Percentiles rank a stretch among this genome's conserved stretches.
These are phyloP conservation scores for Sporothrix variecibatus DNA, from an alignment of 2,329 filamentous ascomycete species.

Conservation along the genomic window DNA sequence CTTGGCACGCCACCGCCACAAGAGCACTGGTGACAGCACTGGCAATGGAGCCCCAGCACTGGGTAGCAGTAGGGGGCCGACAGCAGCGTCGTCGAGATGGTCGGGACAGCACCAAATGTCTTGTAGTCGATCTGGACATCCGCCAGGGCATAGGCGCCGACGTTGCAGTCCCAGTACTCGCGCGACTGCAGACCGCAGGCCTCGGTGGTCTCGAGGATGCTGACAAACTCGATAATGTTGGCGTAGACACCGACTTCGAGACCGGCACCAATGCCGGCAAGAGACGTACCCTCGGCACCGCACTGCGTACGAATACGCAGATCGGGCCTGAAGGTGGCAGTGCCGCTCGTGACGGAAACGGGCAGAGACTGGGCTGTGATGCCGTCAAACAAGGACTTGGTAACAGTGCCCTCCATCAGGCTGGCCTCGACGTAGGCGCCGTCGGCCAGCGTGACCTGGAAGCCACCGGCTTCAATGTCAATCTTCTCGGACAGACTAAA, in stretches of 20 bases:
- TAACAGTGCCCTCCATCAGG: slow-evolving; percentile 47
- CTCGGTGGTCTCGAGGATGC: slow-evolving; percentile 42
- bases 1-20: background rate
- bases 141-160: slow-evolving; percentile 42
- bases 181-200: slow-evolving; percentile 41
- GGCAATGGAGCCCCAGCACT: slow-evolving; percentile 37
- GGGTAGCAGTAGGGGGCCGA: slow-evolving; percentile 42
- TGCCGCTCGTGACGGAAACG: slow-evolving; percentile 50
- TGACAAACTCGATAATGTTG: slow-evolving; percentile 57
- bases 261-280: slow-evolving; percentile 43
- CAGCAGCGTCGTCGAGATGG: slow-evolving; percentile 45
- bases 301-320: slow-evolving; percentile 54
- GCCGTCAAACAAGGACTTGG: slow-evolving; percentile 49
- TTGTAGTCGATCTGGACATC: slow-evolving; percentile 43
- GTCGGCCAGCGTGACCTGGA: slow-evolving; percentile 55
- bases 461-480: slow-evolving; percentile 52
- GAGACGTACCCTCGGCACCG: slow-evolving; percentile 41
- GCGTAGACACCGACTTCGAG: slow-evolving; percentile 51
- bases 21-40: background rate
- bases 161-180: slow-evolving; percentile 45
- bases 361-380: slow-evolving; percentile 49
- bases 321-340: slow-evolving; percentile 50
- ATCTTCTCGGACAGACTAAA: slow-evolving; percentile 51
- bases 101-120: slow-evolving; percentile 44
- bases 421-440: slow-evolving; percentile 45